Evolutionary conservation across 257 asterid genomes (phyloP), one percentile per base, ranked within the genome.

Genomic region (Linderniella brevidens): DNA sequence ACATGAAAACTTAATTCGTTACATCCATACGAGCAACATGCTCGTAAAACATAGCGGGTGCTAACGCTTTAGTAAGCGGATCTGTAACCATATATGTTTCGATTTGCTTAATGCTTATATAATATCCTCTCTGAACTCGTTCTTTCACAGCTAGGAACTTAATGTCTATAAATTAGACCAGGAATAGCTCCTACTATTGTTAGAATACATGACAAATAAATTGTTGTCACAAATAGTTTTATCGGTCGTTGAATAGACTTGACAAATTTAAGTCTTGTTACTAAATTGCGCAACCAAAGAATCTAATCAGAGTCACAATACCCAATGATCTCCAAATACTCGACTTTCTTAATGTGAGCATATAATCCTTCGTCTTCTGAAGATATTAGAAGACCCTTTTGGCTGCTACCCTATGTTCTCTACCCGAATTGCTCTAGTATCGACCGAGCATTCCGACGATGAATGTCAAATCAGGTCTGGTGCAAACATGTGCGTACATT

Each of bases 251-350:
- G 5, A n/a, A 38, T 3, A 9, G 43, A 11, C 3, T 38, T n/a
- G 14, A 38, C 14, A 38, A 38, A 1, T 9, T 38, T 9, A 11
- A 38, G 13, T 38, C 43, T 9, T 9, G 14, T 2, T 3, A 38
- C 14, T 11, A 38, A 38, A n/a, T 38, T 38, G 12, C 14, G 43
- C 43, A 11, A n/a, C 43, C 43, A 38, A 38, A 38, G 3, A 38
- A 8, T 8, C 13, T 9, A 38, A 38, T n/a, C 14, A 38, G 43
- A 38, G 43, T 38, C 14, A 38, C 13, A 38, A 38, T 38, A n/a
- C 43, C 43, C 43, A 38, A 38, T 38, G 43, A n/a, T 38, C 43
- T 38, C 43, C 12, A 38, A 38, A 11, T 38, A 38, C 14, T 38
- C 14, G 13, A 38, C 12, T 38, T n/a, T 38, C 43, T 38, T 1